Percentiles rank a stretch among this genome's conserved stretches.
These are phyloP conservation scores for Peronospora destructor DNA, from an alignment of 352 stramenopile species.

Conservation along the genomic window DNA sequence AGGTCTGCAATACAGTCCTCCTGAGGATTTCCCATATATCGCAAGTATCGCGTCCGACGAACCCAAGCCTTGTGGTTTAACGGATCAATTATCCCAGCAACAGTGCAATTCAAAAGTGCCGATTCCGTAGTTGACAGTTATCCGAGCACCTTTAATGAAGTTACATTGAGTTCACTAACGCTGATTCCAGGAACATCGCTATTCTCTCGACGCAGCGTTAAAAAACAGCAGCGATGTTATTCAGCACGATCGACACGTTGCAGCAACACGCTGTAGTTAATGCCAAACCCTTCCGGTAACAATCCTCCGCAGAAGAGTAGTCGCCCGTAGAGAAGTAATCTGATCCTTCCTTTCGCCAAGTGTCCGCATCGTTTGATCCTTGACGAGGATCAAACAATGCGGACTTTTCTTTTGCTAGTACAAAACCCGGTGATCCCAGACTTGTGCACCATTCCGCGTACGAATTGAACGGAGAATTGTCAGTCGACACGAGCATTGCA, in stretches of 20 bases:
- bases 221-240: conserved; percentile 20
- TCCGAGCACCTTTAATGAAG: not conserved
- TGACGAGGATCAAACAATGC: too few relatives aligned
- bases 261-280: not conserved
- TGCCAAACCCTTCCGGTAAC: conserved; percentile 15
- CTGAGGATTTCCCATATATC: conserved; percentile 7
- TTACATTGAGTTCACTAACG: not conserved
- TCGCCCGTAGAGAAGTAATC: conserved; percentile 8
- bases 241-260: conserved; percentile 16
- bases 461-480: conserved; percentile 3
- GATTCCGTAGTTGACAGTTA: conserved; percentile 1
- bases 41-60: conserved; percentile 18
- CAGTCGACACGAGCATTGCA: not conserved
- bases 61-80: conserved; percentile 27
- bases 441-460: conserved; percentile 16
- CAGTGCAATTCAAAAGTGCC: conserved; percentile 20
- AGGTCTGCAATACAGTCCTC: conserved; percentile 12
- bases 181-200: not conserved
- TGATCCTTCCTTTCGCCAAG: conserved; percentile 18
- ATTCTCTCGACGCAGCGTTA: conserved; percentile 5
- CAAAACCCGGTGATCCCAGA: not conserved
- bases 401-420: not conserved
- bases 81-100: conserved; percentile 25
- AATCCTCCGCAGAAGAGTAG: conserved; percentile 6
- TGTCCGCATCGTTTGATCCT: not conserved